These are phyloP conservation scores for Miscanthus lutarioriparius DNA, from an alignment of 176 grass and related monocot genomes.

Conservation along the genomic window DNA sequence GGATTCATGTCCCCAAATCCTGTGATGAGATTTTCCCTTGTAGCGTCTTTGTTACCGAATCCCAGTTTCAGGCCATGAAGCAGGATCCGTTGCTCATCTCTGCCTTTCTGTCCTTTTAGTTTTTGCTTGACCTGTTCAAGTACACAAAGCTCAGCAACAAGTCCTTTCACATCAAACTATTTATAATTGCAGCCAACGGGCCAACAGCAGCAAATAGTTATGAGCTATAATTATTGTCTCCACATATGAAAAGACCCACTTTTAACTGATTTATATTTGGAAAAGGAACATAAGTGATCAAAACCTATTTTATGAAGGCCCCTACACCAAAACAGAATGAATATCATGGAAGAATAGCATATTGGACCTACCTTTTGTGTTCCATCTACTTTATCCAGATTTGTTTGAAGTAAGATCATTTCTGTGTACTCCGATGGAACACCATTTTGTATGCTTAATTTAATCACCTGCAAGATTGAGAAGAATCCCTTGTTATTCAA, in stretches of 20 bases:
- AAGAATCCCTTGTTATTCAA: not conserved
- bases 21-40: conserved; percentile 51
- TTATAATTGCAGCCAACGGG: not conserved
- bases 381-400: conserved; percentile 52
- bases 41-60: conserved; percentile 70
- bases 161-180: not conserved
- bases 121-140: conserved; percentile 50
- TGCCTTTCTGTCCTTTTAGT: conserved; percentile 23
- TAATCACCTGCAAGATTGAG: conserved; percentile 54
- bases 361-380: conserved; percentile 46
- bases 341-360: not conserved
- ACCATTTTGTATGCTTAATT: conserved; percentile 71
- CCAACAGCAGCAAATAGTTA: not conserved
- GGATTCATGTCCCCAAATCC: conserved; percentile 45
- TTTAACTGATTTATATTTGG: not conserved
- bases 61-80: conserved; percentile 56
- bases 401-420: conserved; percentile 60
- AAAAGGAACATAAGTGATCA: not conserved
- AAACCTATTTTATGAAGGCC: not conserved
- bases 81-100: conserved; percentile 19
- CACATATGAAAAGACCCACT: not conserved
- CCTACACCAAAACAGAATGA: not conserved
- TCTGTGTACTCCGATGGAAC: conserved; percentile 80
- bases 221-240: not conserved
- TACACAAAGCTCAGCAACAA: not conserved